Base-by-base conservation (phyloP, 148 eudicot species). In the Cornus suecica region DNA sequence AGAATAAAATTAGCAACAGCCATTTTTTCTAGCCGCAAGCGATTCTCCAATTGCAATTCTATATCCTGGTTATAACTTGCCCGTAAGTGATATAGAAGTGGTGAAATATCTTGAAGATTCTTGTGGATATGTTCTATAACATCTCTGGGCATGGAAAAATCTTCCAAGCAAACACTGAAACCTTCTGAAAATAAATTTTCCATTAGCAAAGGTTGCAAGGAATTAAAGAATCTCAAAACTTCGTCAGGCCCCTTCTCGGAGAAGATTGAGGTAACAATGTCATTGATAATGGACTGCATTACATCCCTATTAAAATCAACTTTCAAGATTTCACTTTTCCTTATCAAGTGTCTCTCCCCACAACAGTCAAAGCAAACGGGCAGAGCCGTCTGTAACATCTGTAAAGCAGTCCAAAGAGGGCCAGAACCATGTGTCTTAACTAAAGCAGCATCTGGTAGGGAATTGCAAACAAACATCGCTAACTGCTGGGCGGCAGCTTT, bases 151-250 rank as follows among this genome's bases (percentile, higher is more conserved):
- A 91, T 56, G 60, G 67, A 83, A 84, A 95, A 86, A 76, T 95
- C 99, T 72, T 83, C 70, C 69, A 95, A 67, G 32, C 94, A 81
- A 10, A 95, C 90, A 79, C 93, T 92, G 27, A 87, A 95, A 23
- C 99, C 99, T 79, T 93, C 88, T 23, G 87, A 65, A 78, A 78
- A 87, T 24, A 95, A 27, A 73, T 85, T 81, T 41, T 95, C 99
- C 99, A 93, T 95, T 65, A 93, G 71, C 78, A 95, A 80, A 13
- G 99, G 97, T 79, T 93, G 97, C 37, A 93, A 65, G 31, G 88
- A 79, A 65, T 95, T 87, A 52, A 92, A 86, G 70, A 95, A 90
- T 66, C 73, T 75, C 67, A 95, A 68, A 41, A 93, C 94, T 51
- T 88, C 93, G 48, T 80, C 79, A 1, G 97, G 92, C 28, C 97